phyloP scores from a whole-genome alignment of 306 rosid genomes.

The Quercus bicolor region DNA sequence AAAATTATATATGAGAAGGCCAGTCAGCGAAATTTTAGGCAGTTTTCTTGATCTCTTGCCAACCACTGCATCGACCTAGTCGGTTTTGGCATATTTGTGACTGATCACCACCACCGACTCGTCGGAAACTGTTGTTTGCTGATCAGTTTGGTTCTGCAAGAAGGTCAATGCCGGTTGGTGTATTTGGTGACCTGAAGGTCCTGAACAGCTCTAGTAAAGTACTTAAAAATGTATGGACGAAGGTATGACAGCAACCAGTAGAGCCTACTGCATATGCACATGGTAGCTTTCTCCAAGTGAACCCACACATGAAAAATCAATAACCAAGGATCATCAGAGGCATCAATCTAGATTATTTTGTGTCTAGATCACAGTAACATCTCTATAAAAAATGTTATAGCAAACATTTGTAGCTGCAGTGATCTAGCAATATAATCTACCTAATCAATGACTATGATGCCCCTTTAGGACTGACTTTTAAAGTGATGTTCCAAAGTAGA shows the following conservation, averaged over 20 bases:
- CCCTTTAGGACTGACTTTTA: constrained; percentile 6
- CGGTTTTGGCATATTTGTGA: too few relatives aligned
- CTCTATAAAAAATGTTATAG: not conserved
- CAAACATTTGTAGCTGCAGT: not conserved
- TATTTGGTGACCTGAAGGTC: too few relatives aligned
- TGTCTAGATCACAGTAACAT: not conserved
- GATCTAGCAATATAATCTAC: not conserved
- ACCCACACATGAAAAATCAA: constrained; percentile 18
- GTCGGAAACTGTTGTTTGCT: too few relatives aligned
- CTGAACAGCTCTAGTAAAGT: not conserved
- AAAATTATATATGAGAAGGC: too few relatives aligned
- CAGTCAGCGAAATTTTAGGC: too few relatives aligned
- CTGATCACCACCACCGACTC: too few relatives aligned
- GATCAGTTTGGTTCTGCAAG: too few relatives aligned
- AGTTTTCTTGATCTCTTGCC: too few relatives aligned
- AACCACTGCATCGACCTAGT: too few relatives aligned
- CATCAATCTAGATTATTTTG: not conserved
- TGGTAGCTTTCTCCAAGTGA: constrained; percentile 4
- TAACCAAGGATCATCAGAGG: constrained; percentile 5
- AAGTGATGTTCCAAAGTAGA: constrained; percentile 15
- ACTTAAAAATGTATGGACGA: not conserved
- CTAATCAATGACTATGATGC: not conserved
- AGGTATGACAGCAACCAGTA: not conserved
- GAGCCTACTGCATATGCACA: not conserved
- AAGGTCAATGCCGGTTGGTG: too few relatives aligned